A percentile compares a stretch with the other conserved stretches of the same genome.
phyloP scores from a whole-genome alignment of 1,284 basidiomycete species.

The Trichosporon sp. region DNA sequence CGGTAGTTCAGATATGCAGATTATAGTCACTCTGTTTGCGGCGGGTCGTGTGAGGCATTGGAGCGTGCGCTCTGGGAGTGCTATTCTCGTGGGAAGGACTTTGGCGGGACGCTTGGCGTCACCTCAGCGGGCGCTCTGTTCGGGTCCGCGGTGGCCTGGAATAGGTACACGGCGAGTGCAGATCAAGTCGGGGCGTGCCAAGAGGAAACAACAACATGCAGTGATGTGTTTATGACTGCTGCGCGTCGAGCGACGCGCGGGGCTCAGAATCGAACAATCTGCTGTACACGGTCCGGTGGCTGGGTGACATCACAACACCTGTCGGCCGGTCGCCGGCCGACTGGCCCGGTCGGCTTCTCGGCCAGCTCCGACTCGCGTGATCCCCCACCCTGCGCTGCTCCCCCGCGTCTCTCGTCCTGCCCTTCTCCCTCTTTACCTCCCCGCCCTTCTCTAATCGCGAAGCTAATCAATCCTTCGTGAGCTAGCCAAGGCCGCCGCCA shows the following conservation, averaged over 20 bases:
- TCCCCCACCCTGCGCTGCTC: background rate
- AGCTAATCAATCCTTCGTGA: too few relatives aligned
- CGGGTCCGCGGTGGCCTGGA: background rate
- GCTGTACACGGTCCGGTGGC: too few relatives aligned
- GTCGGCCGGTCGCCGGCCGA: background rate
- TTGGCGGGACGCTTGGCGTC: too few relatives aligned
- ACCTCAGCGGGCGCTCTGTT: background rate
- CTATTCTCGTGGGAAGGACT: background rate
- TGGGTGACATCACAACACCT: background rate
- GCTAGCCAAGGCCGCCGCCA: too few relatives aligned
- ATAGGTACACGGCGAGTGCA: too few relatives aligned
- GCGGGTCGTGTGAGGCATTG: too few relatives aligned
- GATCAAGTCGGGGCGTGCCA: background rate
- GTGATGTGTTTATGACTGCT: too few relatives aligned
- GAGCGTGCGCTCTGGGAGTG: background rate
- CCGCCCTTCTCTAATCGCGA: too few relatives aligned
- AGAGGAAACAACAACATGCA: background rate
- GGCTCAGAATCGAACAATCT: background rate
- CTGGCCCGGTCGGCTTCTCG: background rate
- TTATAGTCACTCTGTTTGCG: background rate
- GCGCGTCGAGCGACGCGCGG: too few relatives aligned
- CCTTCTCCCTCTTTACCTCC: too few relatives aligned
- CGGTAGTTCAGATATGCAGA: background rate
- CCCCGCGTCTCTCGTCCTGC: background rate
- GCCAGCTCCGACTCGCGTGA: background rate